phyloP scores from a whole-genome alignment of 164 flowering plant species.

The Magnolia officinalis region DNA sequence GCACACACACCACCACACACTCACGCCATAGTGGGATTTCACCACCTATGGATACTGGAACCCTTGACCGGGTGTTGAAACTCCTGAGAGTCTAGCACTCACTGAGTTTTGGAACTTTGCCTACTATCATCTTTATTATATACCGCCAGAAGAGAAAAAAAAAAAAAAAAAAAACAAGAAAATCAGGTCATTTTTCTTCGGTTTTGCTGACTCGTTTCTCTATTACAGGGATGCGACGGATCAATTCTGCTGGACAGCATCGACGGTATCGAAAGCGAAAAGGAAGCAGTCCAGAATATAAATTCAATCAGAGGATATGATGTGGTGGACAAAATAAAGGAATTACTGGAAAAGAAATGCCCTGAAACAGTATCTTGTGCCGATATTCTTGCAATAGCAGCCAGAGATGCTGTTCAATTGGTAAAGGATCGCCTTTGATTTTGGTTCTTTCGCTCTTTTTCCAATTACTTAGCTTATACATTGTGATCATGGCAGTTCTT shows the following conservation, averaged over 20 bases:
- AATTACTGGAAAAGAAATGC: constrained; percentile 56
- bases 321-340: constrained; percentile 63
- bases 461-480: background rate
- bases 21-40: too few relatives aligned
- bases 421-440: constrained; percentile 27
- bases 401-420: constrained; percentile 61
- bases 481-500: background rate
- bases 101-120: too few relatives aligned
- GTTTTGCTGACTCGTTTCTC: background rate
- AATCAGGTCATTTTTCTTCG: too few relatives aligned
- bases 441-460: background rate
- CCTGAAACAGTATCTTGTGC: constrained; percentile 78
- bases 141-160: too few relatives aligned
- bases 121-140: too few relatives aligned
- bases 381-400: constrained; percentile 68
- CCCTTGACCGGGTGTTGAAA: too few relatives aligned
- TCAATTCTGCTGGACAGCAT: constrained; percentile 63
- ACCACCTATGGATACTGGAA: too few relatives aligned
- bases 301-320: constrained; percentile 68
- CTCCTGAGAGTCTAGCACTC: too few relatives aligned
- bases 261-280: constrained; percentile 54
- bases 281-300: constrained; percentile 61
- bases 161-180: too few relatives aligned
- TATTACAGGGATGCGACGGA: constrained; percentile 73
- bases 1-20: too few relatives aligned